phyloP scores from a whole-genome alignment of 495 filamentous ascomycete genomes.

The Neurospora sp. region DNA sequence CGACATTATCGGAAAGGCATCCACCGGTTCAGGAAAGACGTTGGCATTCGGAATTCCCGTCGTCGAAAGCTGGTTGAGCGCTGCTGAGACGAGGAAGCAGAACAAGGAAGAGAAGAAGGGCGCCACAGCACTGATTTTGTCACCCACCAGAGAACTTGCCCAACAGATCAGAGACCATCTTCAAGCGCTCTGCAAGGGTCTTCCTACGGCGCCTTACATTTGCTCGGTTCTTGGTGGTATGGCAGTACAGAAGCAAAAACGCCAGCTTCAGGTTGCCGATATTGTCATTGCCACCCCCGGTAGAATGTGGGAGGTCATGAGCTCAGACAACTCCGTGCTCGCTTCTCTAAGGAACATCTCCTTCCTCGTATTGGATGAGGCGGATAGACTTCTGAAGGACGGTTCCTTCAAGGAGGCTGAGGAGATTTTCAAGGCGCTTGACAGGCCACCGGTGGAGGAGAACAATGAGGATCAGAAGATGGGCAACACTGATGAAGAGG shows the following conservation, averaged over 20 bases:
- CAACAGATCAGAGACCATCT: constrained; percentile 83
- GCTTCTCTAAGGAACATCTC: constrained; percentile 56
- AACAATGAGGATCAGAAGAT: constrained; percentile 9
- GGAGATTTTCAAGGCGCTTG: constrained; percentile 69
- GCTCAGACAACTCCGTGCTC: constrained; percentile 42
- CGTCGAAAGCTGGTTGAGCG: constrained; percentile 51
- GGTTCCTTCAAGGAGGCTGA: constrained; percentile 92
- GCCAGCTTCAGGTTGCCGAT: constrained; percentile 65
- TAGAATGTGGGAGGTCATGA: constrained; percentile 87
- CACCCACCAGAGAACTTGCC: constrained; percentile 86
- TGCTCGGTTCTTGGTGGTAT: constrained; percentile 80
- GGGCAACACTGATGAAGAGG: constrained; percentile 32
- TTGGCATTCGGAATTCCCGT: constrained; percentile 76
- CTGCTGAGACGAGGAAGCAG: constrained; percentile 13
- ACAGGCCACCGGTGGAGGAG: constrained; percentile 28
- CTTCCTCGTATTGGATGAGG: constrained; percentile 89
- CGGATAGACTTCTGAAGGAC: constrained; percentile 82
- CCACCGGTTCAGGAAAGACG: constrained; percentile 78
- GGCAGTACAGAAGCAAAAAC: constrained; percentile 84
- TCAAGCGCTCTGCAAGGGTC: constrained; percentile 53
- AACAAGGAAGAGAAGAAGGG: constrained; percentile 29
- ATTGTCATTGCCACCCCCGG: constrained; percentile 90
- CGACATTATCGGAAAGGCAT: constrained; percentile 72
- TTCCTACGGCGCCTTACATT: constrained; percentile 56
- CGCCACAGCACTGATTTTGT: constrained; percentile 80